These are phyloP conservation scores for Globisporangium barbulae DNA, from an alignment of 352 stramenopile species.

Conservation along the genomic window DNA sequence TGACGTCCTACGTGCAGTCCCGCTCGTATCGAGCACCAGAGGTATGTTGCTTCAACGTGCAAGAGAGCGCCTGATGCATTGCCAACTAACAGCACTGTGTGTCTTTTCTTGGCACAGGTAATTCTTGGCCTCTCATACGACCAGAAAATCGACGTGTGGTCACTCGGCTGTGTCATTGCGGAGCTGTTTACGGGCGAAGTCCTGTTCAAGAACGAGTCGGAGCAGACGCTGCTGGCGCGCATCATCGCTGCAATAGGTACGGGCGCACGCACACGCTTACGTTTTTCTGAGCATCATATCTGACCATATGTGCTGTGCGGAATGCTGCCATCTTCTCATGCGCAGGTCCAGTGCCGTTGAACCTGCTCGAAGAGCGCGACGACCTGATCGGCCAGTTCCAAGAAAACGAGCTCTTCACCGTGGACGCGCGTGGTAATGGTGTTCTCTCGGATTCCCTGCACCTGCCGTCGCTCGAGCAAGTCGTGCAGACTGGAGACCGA, in stretches of 20 bases:
- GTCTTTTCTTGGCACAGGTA: constrained; percentile 41
- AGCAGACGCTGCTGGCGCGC: constrained; percentile 91
- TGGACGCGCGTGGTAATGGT: constrained; percentile 49
- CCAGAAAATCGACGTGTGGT: constrained; percentile 89
- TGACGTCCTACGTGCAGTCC: constrained; percentile 97
- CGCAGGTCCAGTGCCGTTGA: constrained; percentile 59
- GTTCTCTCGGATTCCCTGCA: constrained; percentile 29
- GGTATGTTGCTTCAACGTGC: constrained; percentile 54
- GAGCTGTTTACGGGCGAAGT: constrained; percentile 88
- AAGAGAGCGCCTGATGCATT: constrained; percentile 28
- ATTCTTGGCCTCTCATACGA: constrained; percentile 94
- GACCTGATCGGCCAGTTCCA: constrained; percentile 54
- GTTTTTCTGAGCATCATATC: not conserved
- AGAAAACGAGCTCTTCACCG: constrained; percentile 50
- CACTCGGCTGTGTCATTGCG: constrained; percentile 82
- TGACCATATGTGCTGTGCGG: not conserved
- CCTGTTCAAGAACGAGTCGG: constrained; percentile 85
- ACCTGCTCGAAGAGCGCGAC: constrained; percentile 46
- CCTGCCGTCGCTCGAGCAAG: constrained; percentile 49
- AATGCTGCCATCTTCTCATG: not conserved
- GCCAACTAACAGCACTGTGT: not conserved
- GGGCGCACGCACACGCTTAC: constrained; percentile 2
- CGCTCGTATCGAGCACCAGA: constrained; percentile 97
- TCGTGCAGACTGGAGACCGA: constrained; percentile 49
- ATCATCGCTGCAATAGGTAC: constrained; percentile 81